A percentile compares a stretch with the other conserved stretches of the same genome.
Evolutionary conservation across 352 stramenopile species (phyloP).

Genomic region (Phytophthora parvispora): DNA sequence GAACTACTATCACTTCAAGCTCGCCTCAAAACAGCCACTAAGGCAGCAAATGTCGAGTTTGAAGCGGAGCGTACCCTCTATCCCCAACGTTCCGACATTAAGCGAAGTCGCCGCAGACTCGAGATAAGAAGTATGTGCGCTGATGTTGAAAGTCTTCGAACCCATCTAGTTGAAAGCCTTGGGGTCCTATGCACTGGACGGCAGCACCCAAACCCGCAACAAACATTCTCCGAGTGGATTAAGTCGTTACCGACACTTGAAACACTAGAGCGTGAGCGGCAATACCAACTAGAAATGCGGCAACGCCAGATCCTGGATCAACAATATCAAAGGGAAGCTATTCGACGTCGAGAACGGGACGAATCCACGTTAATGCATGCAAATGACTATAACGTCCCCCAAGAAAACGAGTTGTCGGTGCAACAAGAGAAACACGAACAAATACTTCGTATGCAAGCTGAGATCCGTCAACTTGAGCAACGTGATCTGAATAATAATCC

Average conservation of each 20-base stretch:
- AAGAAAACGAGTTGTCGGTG: slow-evolving; percentile 32
- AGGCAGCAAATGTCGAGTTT: slow-evolving; percentile 19
- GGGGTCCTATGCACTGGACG: slow-evolving; percentile 47
- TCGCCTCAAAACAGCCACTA: slow-evolving; percentile 14
- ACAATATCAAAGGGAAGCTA: slow-evolving; percentile 55
- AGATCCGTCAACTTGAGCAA: slow-evolving; percentile 37
- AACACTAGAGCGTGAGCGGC: slow-evolving; percentile 46
- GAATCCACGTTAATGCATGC: slow-evolving; percentile 49
- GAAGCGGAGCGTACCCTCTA: neutral
- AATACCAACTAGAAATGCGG: slow-evolving; percentile 44
- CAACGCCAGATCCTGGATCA: slow-evolving; percentile 53
- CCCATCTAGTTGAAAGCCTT: slow-evolving; percentile 43
- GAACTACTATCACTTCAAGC: slow-evolving; percentile 8
- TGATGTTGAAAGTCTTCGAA: slow-evolving; percentile 42
- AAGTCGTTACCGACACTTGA: slow-evolving; percentile 67
- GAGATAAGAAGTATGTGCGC: slow-evolving; percentile 28
- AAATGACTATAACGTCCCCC: slow-evolving; percentile 52
- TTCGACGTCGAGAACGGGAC: slow-evolving; percentile 44
- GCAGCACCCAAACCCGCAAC: slow-evolving; percentile 47
- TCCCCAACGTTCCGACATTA: neutral
- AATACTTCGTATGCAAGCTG: slow-evolving; percentile 33
- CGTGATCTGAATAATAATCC: neutral
- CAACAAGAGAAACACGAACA: slow-evolving; percentile 46
- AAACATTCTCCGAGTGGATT: slow-evolving; percentile 64
- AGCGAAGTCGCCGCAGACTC: slow-evolving; percentile 32